These are phyloP conservation scores for Fagus sylvatica DNA, from an alignment of 306 rosid species.

Conservation along the genomic window DNA sequence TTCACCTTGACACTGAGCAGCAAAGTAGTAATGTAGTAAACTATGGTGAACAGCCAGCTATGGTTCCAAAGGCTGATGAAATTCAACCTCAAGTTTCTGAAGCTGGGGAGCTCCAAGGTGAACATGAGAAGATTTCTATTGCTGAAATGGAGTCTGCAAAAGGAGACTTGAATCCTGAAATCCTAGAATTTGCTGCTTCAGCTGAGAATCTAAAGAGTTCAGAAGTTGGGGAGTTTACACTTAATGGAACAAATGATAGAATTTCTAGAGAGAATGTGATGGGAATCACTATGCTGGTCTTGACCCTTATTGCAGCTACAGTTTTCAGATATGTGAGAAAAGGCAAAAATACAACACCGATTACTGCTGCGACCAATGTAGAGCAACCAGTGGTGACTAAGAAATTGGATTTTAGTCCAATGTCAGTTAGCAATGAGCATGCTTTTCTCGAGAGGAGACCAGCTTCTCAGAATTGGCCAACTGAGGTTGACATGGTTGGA, in stretches of 20 bases:
- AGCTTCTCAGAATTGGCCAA: conserved; percentile 32
- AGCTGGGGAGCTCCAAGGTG: background rate
- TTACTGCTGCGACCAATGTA: background rate
- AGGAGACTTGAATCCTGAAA: background rate
- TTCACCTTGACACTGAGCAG: background rate
- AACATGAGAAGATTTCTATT: background rate
- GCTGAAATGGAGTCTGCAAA: background rate
- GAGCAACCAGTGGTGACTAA: conserved; percentile 27
- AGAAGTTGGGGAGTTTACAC: conserved; percentile 14
- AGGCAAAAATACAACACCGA: conserved; percentile 22
- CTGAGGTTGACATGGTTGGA: conserved; percentile 39
- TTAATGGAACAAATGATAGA: background rate
- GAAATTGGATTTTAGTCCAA: conserved; percentile 22
- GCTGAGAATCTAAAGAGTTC: background rate
- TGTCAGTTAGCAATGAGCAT: conserved; percentile 17
- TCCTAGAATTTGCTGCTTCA: conserved; percentile 5
- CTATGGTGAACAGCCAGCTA: conserved; percentile 3
- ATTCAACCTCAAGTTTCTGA: background rate
- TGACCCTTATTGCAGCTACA: conserved; percentile 38
- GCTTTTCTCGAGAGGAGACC: conserved; percentile 33
- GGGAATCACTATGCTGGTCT: conserved; percentile 36
- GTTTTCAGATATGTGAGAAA: conserved; percentile 33
- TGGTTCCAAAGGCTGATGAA: background rate
- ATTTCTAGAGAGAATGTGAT: conserved; percentile 8
- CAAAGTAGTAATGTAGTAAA: background rate